Evolutionary conservation across 2,329 filamentous ascomycete genomes (phyloP), one percentile per base, ranked within the genome.

Genomic region (Arthrobotrys megalospora): DNA sequence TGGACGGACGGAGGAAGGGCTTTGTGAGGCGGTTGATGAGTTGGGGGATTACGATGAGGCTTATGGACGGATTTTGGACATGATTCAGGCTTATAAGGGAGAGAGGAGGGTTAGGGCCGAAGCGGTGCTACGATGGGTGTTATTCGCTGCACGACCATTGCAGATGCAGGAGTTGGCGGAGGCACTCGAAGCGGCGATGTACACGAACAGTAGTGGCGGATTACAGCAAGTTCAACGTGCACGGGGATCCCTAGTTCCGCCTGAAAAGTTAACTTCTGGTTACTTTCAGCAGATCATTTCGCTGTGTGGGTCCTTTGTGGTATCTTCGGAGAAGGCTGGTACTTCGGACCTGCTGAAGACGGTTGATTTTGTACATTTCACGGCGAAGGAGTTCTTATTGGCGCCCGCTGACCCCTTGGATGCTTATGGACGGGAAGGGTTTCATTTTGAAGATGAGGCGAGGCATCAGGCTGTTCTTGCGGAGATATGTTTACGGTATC

Each of bases 321-420:
- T 55, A 14, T 50, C 41, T 11, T 52, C 58, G n/a, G 62, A 66
- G 21, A 73, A 73, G 24, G 69, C 69, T 11, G 48, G 60, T 36
- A 73, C 69, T 11, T 53, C 65, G 2, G 68, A 64, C 14, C 14
- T 63, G 45, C 3, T 71, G 14, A 53, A 70, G 19, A 76, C 60
- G 12, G 24, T 80, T 24, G 69, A 80, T 38, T 80, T 80, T 45
- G 70, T 79, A 2, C 73, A 80, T 55, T 80, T 80, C 14, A 76
- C 80, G 0, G 68, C 67, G 4, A 80, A 80, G 48, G 80, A 80
- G 19, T 80, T 79, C 38, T 60, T 80, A 7, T 32, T 73, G 14
- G 60, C 69, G 6, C 69, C 69, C 6, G n/a, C 38, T n/a, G 69
- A 73, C 41, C 52, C 62, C 1, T 16, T 10, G 2, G 69, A 73